A percentile compares a stretch with the other conserved stretches of the same genome.
These are phyloP conservation scores for Logfia minima DNA, from an alignment of 129 eudicot species.

Conservation along the genomic window DNA sequence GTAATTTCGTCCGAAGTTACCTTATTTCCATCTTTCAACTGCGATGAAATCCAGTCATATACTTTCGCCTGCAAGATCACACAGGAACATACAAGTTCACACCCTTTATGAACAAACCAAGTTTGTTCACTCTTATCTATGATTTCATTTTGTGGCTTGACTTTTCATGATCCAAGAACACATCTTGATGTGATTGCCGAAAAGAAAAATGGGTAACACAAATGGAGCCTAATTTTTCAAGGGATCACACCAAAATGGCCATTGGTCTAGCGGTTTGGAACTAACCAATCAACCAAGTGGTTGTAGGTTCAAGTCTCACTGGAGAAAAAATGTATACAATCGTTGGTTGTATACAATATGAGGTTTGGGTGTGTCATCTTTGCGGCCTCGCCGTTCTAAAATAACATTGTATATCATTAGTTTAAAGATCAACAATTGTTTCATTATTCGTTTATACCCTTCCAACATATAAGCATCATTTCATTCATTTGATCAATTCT, in stretches of 20 bases:
- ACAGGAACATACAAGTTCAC: not conserved
- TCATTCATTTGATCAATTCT: not conserved
- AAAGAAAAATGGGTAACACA: not conserved
- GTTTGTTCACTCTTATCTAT: not conserved
- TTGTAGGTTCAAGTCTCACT: too few species aligned
- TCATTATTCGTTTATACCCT: not conserved
- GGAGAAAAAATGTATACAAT: too few species aligned
- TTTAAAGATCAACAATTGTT: not conserved
- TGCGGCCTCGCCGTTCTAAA: too few species aligned
- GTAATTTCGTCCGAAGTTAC: constrained; percentile 20
- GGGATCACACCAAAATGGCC: not conserved
- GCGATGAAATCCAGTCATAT: constrained; percentile 25
- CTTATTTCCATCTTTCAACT: constrained; percentile 9
- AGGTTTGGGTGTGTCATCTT: too few species aligned
- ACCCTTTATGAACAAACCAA: not conserved
- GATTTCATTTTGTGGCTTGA: not conserved
- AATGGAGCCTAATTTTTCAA: not conserved
- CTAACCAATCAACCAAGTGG: too few species aligned
- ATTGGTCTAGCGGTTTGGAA: too few species aligned
- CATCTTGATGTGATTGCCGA: not conserved
- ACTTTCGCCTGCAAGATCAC: constrained; percentile 29
- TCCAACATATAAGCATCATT: not conserved
- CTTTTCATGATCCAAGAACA: not conserved
- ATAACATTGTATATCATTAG: not conserved
- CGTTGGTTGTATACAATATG: too few species aligned